Percentiles rank a stretch among this genome's conserved stretches.
These are phyloP conservation scores for Coprinellus aureogranulatus DNA, from an alignment of 768 basidiomycete genomes.

Conservation along the genomic window DNA sequence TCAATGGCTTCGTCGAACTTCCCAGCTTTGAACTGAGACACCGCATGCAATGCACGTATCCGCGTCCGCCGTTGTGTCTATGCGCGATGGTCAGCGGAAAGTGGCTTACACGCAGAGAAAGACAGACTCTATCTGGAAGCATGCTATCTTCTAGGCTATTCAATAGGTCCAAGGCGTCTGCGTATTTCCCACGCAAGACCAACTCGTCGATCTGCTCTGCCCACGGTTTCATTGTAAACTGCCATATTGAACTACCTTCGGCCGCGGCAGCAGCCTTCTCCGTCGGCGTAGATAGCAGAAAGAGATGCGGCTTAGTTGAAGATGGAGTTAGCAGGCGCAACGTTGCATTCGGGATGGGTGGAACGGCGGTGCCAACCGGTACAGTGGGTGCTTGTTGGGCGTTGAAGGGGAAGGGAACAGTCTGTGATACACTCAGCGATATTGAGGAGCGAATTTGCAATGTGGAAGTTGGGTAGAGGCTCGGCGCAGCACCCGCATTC, in stretches of 20 bases:
- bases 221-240: constrained; percentile 69
- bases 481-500: constrained; percentile 25
- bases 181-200: constrained; percentile 62
- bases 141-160: constrained; percentile 60
- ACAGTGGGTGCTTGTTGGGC: constrained; percentile 22
- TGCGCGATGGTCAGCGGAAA: neutral
- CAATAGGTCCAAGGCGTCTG: constrained; percentile 77
- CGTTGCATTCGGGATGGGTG: constrained; percentile 36
- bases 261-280: constrained; percentile 63
- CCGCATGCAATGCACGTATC: constrained; percentile 73
- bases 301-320: constrained; percentile 53
- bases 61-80: constrained; percentile 56
- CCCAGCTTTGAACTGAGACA: constrained; percentile 67
- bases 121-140: constrained; percentile 61
- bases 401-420: constrained; percentile 61
- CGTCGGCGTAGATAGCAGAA: constrained; percentile 68
- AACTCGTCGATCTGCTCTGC: constrained; percentile 83
- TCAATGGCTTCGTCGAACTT: constrained; percentile 81
- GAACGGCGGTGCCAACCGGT: neutral
- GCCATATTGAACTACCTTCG: constrained; percentile 82
- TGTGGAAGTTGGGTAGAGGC: constrained; percentile 53
- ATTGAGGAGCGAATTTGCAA: constrained; percentile 72
- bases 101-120: neutral
- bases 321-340: constrained; percentile 67
- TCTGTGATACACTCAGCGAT: constrained; percentile 60